These are phyloP conservation scores for Pisolithus tinctorius DNA, from an alignment of 768 basidiomycete genomes.

Conservation along the genomic window DNA sequence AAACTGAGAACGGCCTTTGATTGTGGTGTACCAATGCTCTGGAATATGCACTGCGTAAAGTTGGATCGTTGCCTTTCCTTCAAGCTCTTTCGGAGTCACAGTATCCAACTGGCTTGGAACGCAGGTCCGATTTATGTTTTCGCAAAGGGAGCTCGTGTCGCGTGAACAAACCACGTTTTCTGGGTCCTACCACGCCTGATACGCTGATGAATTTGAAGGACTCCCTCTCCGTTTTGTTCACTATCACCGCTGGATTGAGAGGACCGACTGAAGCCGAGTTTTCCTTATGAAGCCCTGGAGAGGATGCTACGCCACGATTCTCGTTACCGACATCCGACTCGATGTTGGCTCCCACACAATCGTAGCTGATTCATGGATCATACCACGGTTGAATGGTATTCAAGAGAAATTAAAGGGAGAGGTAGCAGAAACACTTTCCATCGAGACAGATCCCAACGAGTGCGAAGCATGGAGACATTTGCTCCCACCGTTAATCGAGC, in stretches of 20 bases:
- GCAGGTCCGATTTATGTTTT: slow-evolving; percentile 28
- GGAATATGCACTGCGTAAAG: slow-evolving; percentile 36
- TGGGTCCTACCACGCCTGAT: slow-evolving; percentile 3
- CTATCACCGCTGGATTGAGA: slow-evolving; percentile 19
- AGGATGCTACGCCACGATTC: slow-evolving; percentile 34
- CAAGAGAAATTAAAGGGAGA: slow-evolving; percentile 3
- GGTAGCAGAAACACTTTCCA: slow-evolving; percentile 8
- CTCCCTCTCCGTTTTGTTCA: slow-evolving; percentile 25
- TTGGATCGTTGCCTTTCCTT: slow-evolving; percentile 30
- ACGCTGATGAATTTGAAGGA: slow-evolving; percentile 29
- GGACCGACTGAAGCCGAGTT: slow-evolving; percentile 13
- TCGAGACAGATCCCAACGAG: slow-evolving; percentile 10
- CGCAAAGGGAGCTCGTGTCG: slow-evolving; percentile 21
- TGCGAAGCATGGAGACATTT: slow-evolving; percentile 38
- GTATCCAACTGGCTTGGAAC: slow-evolving; percentile 25
- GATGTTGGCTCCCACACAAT: slow-evolving; percentile 46
- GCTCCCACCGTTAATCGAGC: slow-evolving; percentile 41
- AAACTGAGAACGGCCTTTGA: slow-evolving; percentile 24
- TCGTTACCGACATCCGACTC: slow-evolving; percentile 39
- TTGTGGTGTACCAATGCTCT: slow-evolving; percentile 10
- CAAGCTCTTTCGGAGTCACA: slow-evolving; percentile 10
- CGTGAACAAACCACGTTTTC: neutral
- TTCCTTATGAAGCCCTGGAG: slow-evolving; percentile 10
- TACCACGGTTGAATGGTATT: slow-evolving; percentile 27
- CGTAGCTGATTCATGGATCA: slow-evolving; percentile 44